Base-by-base conservation (phyloP, 805 yeast species). In the Yamadazyma philogaea region DNA sequence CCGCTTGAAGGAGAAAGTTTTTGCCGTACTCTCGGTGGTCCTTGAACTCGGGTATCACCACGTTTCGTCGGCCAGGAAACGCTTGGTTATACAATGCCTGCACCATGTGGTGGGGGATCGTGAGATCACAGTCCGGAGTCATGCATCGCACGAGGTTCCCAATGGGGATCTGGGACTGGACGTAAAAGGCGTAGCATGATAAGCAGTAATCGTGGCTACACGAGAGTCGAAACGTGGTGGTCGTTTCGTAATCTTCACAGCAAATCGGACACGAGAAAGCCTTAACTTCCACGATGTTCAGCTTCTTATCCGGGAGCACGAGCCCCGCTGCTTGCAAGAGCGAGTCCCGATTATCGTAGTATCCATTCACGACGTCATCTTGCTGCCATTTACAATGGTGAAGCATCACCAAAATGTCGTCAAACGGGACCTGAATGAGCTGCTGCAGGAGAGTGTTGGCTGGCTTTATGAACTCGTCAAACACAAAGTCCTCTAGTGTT, bases 181-280 rank as follows among this genome's bases (percentile, higher is more conserved):
- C 64, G 57, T 87, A 90, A 26, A 70, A 70, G 12, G 64, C 55
- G 58, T 84, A 90, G 60, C 99, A 91, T 10, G 64, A 66, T 1
- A 68, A 51, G 57, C 99, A 93, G 51, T 70, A 84, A 39, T 66
- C 68, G 60, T 91, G 96, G 7, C 72, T 74, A 60, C 98, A 93
- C 12, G 71, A 71, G 14, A 87, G 59, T 2, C 73, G 61, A 52
- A 79, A 86, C 2, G 66, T 61, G 7, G 45, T 40, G 24, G 64
- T 42, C 1, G 47, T 46, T 0, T 56, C 55, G 20, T 66, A 68
- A 0, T 74, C 75, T 17, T 82, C 84, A 58, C 87, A 86, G 61
- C 96, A 90, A n/a, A 90, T 81, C 12, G 61, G 53, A 57, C 96
- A 88, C 20, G 58, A 47, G 48, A 70, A 36, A 5, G 12, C 17